Evolutionary conservation across 148 eudicot genomes (phyloP), one percentile per base, ranked within the genome.

Genomic region (Vaccinium macrocarpon): DNA sequence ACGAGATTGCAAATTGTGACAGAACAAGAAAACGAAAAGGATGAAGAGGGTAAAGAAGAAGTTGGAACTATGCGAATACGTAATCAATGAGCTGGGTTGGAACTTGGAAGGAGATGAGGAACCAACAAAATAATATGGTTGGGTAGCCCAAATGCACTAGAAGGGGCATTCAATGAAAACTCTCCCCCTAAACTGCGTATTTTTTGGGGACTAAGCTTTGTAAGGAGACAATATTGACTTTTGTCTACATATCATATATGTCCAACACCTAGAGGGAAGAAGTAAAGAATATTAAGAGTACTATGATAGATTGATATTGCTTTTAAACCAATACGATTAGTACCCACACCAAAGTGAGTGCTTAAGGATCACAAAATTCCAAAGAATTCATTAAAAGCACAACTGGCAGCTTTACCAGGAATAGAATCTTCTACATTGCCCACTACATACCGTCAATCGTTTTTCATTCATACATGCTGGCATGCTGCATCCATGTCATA

Each of bases 71-170:
- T 38, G 76, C 35, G 49, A 38, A 72, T 72, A 35, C 6, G 46
- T 73, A 35, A 38, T 73, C 76, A n/a, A 18, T 27, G 46, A 27
- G 46, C 15, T 27, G 42, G 32, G 16, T n/a, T n/a, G n/a, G n/a
- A n/a, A n/a, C n/a, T 6, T 71, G 75, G 46, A 32, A 71, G 75
- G 21, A 71, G 42, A 71, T 13, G 75, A 71, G 75, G 75, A 71
- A 71, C 19, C 75, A 71, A 32, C 42, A 71, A 27, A 71, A 27
- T 62, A 62, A 21, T 62, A 62, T 62, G 12, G 11, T 12, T 21
- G 27, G 68, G 10, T 6, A 62, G 42, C 75, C 16, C 16, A 71
- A 72, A 72, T 46, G 76, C 48, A 71, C 76, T 27, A 29, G 38
- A 19, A 14, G 18, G 21, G 76, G 27, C 19, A 0, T 70, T 70